Evolutionary conservation across 2,329 filamentous ascomycete species (phyloP).

Genomic region (Fulvia fulva): DNA sequence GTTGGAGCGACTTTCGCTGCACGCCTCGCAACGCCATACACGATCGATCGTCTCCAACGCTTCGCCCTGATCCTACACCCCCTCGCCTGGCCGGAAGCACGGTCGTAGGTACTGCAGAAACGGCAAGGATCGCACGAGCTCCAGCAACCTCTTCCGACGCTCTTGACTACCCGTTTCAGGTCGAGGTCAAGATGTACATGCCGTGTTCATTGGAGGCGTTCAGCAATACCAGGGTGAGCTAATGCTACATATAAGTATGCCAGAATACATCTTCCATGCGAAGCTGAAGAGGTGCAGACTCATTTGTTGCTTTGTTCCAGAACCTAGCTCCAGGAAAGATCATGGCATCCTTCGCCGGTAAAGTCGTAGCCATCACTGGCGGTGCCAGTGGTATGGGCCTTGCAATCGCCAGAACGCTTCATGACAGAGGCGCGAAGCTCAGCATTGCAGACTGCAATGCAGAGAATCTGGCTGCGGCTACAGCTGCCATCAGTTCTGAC

Average conservation of each 20-base stretch:
- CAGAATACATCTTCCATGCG: neutral
- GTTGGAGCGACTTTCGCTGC: neutral
- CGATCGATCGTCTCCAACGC: neutral
- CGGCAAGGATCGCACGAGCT: neutral
- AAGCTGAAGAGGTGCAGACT: neutral
- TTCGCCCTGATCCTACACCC: neutral
- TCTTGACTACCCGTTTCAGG: neutral
- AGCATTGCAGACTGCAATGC: slow-evolving; percentile 47
- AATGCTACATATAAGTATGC: neutral
- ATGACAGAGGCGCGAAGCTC: slow-evolving; percentile 42
- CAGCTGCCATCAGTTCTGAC: slow-evolving; percentile 13
- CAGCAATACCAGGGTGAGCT: neutral
- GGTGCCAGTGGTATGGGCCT: slow-evolving; percentile 49
- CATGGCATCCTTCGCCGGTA: slow-evolving; percentile 27
- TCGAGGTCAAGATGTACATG: neutral
- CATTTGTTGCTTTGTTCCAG: neutral
- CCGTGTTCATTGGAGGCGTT: neutral
- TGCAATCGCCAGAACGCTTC: slow-evolving; percentile 44
- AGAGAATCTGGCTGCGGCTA: slow-evolving; percentile 31
- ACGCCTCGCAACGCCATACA: neutral
- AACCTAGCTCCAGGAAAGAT: neutral
- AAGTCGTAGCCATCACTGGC: slow-evolving; percentile 49
- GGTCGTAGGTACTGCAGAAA: neutral
- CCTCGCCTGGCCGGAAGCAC: neutral
- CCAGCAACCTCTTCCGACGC: neutral